Conservation (phyloP, 805 yeast genomes). For the Kodamaea lidongshanica region DNA sequence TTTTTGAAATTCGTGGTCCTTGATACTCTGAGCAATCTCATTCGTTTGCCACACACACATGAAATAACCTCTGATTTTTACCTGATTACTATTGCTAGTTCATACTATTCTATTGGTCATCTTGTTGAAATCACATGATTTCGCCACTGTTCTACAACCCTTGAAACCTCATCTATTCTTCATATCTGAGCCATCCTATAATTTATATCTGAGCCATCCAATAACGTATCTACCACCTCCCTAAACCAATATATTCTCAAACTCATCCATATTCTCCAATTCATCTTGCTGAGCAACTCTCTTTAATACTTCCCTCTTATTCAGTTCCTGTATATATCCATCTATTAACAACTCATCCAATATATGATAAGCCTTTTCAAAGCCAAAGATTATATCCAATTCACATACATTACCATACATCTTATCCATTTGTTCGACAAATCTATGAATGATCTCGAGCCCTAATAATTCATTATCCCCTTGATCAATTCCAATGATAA, state of each 20-base stretch:
- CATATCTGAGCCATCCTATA: no score
- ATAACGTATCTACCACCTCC: no score
- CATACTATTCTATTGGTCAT: no score
- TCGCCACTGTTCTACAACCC: no score
- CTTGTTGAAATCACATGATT: no score
- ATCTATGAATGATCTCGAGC: slow-evolving; percentile 82
- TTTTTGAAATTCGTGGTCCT: no score
- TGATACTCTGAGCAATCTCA: no score
- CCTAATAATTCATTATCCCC: slow-evolving; percentile 84
- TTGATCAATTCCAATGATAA: slow-evolving; percentile 77
- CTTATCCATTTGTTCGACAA: slow-evolving; percentile 94
- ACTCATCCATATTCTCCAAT: slow-evolving; percentile 70
- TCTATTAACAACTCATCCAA: slow-evolving; percentile 85
- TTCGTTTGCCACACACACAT: no score
- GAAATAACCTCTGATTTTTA: no score
- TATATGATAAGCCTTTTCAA: slow-evolving; percentile 87
- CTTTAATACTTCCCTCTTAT: slow-evolving; percentile 70
- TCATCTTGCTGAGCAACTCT: slow-evolving; percentile 82
- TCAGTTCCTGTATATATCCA: slow-evolving; percentile 80
- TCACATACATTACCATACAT: slow-evolving; percentile 95
- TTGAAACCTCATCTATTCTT: no score
- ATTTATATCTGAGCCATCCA: no score
- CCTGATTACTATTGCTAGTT: no score
- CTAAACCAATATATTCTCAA: slow-evolving; percentile 33
- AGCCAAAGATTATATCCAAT: slow-evolving; percentile 92